Base-by-base conservation (phyloP, 352 stramenopile genomes). In the Phytopythium helicoides region DNA sequence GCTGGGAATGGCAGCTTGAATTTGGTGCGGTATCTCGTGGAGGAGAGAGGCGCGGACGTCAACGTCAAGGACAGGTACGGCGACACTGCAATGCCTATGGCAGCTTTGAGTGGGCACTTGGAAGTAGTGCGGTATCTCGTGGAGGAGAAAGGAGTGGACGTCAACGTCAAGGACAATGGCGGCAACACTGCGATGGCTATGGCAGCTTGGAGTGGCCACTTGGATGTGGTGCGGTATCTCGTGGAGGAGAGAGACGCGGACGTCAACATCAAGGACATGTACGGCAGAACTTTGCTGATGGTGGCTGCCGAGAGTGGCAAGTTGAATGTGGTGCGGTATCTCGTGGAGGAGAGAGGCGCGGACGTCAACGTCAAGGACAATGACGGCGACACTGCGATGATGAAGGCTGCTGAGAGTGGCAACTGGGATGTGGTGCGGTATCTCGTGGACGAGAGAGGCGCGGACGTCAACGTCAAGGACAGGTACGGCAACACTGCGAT, bases 11-110 rank as follows among this genome's bases (percentile, higher is more conserved):
- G 45, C n/a, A 9, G 37, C 26, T 15, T 51, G 6, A n/a, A 37
- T 19, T 25, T 51, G n/a, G 45, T 51, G 7, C 45, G 45, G 8
- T 51, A 39, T 35, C 45, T 51, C 1, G 12, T 21, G 23, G 28
- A 31, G 28, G 3, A 28, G 0, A n/a, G n/a, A n/a, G 45, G 45
- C 9, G 45, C 45, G 14, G 3, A 14, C 11, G 2, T 51, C n/a
- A 10, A 51, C 18, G 23, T n/a, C 18, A 51, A 11, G 28, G 28
- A 39, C 28, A 2, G 5, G n/a, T n/a, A 10, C 14, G 12, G 28
- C n/a, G 25, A 38, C 16, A 51, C 26, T n/a, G 26, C 45, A 18
- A 25, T 51, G 16, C 25, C 39, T 25, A 28, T 26, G 6, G 28
- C 45, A 0, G 45, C 45, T 12, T 14, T 22, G 3, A 18, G 9